Conservation (phyloP, 306 rosid species). For the Notholithocarpus densiflorus region DNA sequence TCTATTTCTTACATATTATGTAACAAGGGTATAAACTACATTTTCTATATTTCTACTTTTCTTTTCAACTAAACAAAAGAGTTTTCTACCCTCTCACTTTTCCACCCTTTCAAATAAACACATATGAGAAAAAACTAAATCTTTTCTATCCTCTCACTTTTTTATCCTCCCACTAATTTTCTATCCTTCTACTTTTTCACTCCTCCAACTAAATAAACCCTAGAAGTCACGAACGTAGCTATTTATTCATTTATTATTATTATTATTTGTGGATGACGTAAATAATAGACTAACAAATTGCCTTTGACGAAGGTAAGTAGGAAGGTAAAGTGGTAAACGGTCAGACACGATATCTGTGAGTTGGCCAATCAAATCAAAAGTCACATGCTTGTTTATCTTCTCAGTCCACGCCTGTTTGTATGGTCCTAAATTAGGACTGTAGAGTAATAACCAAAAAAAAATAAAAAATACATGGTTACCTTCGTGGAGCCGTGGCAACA, state of each 20-base stretch:
- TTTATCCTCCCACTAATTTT: rapidly evolving
- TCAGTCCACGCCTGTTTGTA: not conserved
- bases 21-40: too few species aligned
- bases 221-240: too few species aligned
- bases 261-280: too few species aligned
- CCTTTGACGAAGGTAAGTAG: constrained; percentile 31
- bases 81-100: too few species aligned
- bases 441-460: too few species aligned
- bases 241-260: too few species aligned
- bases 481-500: too few species aligned
- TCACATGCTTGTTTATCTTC: constrained; percentile 1
- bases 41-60: rapidly evolving
- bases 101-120: rapidly evolving
- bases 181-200: rapidly evolving
- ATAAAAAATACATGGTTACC: not conserved
- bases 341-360: constrained; percentile 19
- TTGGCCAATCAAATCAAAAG: constrained; percentile 22
- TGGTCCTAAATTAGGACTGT: not conserved
- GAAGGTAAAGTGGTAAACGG: constrained; percentile 15
- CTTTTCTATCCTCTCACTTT: rapidly evolving
- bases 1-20: too few species aligned
- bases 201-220: too few species aligned
- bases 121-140: too few species aligned
- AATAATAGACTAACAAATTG: not conserved
- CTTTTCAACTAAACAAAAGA: too few species aligned